These are phyloP conservation scores for Aspergillus sp. DNA, from an alignment of 2,329 filamentous ascomycete species.

Conservation along the genomic window DNA sequence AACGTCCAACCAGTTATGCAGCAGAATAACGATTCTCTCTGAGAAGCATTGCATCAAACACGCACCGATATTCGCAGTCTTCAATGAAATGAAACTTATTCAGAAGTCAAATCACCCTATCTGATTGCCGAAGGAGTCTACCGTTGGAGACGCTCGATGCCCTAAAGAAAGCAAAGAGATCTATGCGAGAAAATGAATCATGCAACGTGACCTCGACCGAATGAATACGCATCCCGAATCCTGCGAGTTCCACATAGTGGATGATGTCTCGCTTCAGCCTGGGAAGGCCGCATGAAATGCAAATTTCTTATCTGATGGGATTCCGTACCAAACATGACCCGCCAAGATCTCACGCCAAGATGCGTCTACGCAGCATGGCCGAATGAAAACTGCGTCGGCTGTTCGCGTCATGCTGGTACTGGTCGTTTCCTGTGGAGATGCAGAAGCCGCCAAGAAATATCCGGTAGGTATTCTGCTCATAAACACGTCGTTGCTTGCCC, in stretches of 20 bases:
- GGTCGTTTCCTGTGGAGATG: not conserved
- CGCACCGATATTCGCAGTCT: no score
- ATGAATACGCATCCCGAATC: not conserved
- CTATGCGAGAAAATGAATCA: no score
- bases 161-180: no score
- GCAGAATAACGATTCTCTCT: no score
- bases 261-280: not conserved
- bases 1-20: no score
- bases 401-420: not conserved
- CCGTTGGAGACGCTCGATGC: no score
- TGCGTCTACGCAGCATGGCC: not conserved
- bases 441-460: not conserved
- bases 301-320: not conserved
- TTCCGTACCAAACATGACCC: not conserved
- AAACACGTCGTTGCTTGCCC: not conserved
- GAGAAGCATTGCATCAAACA: no score
- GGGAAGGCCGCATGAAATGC: not conserved
- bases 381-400: not conserved
- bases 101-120: no score
- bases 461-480: not conserved
- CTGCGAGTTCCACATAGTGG: not conserved
- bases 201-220: no score
- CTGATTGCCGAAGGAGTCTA: no score
- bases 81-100: no score
- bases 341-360: not conserved